Evolutionary conservation across 345 rosid species (phyloP).

Genomic region (Boechera retrofracta): DNA sequence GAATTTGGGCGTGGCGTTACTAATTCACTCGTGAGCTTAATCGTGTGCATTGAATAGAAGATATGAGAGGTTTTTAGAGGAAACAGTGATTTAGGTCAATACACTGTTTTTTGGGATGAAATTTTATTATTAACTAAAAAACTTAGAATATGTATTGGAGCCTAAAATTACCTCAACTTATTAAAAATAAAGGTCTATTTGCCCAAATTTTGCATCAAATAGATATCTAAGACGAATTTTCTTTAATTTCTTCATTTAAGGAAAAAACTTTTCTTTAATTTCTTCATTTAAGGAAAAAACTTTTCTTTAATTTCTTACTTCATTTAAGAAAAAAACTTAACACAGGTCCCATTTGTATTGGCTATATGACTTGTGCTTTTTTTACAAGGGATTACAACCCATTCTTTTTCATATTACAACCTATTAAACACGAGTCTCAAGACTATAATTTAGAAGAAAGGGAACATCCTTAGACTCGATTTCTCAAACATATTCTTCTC

Average conservation of each 20-base stretch:
- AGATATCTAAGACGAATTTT: neutral
- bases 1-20: neutral
- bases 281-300: neutral
- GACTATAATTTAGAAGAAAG: constrained; percentile 5
- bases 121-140: neutral
- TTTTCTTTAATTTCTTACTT: neutral
- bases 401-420: constrained; percentile 2
- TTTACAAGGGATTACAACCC: neutral
- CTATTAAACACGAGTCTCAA: neutral
- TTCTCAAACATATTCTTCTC: constrained; percentile 20
- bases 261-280: neutral
- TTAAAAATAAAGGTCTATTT: neutral
- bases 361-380: neutral
- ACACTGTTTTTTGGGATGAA: neutral
- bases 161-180: neutral
- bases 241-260: neutral
- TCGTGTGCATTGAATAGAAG: neutral
- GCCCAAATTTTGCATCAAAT: neutral
- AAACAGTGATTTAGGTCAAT: neutral
- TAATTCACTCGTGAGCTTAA: neutral
- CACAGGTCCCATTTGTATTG: neutral
- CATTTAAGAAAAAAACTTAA: neutral
- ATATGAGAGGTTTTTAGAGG: neutral
- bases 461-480: constrained; percentile 31
- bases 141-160: neutral